Conservation (phyloP, 345 rosid genomes). For the Balakata baccata region DNA sequence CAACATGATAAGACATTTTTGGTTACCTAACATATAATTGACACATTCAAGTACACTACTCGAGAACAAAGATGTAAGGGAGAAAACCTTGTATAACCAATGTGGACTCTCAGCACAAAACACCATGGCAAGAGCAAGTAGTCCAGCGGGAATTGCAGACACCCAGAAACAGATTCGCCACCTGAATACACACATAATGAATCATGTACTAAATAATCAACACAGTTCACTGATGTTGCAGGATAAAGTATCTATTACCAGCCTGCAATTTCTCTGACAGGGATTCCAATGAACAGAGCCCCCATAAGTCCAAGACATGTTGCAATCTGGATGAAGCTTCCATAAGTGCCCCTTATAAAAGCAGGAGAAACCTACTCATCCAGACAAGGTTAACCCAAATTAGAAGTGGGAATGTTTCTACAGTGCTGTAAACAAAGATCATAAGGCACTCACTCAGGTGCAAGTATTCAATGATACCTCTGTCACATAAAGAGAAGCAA, state of each 20-base stretch:
- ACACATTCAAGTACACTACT: background rate
- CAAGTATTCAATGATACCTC: slow-evolving; percentile 50
- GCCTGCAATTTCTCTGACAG: slow-evolving; percentile 69
- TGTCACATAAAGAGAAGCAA: slow-evolving; percentile 86
- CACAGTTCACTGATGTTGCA: background rate
- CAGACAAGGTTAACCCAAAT: slow-evolving; percentile 16
- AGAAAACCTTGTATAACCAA: slow-evolving; percentile 86
- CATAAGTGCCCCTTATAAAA: slow-evolving; percentile 92
- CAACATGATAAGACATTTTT: background rate
- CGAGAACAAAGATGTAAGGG: background rate
- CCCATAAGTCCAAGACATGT: slow-evolving; percentile 92
- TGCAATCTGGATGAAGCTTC: slow-evolving; percentile 91
- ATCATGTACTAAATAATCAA: slow-evolving; percentile 2
- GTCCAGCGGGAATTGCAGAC: slow-evolving; percentile 76
- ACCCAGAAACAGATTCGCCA: slow-evolving; percentile 95
- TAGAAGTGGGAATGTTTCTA: slow-evolving; percentile 5
- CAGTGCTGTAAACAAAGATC: slow-evolving; percentile 9
- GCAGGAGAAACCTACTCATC: slow-evolving; percentile 78
- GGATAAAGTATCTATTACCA: slow-evolving; percentile 47
- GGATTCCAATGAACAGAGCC: slow-evolving; percentile 79
- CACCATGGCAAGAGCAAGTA: slow-evolving; percentile 71
- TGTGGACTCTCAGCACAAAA: slow-evolving; percentile 87
- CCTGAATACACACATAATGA: slow-evolving; percentile 43
- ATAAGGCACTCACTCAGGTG: background rate
- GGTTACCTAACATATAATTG: background rate